Evolutionary conservation across 441 rosid genomes (phyloP).

Genomic region (Aleurites moluccanus): DNA sequence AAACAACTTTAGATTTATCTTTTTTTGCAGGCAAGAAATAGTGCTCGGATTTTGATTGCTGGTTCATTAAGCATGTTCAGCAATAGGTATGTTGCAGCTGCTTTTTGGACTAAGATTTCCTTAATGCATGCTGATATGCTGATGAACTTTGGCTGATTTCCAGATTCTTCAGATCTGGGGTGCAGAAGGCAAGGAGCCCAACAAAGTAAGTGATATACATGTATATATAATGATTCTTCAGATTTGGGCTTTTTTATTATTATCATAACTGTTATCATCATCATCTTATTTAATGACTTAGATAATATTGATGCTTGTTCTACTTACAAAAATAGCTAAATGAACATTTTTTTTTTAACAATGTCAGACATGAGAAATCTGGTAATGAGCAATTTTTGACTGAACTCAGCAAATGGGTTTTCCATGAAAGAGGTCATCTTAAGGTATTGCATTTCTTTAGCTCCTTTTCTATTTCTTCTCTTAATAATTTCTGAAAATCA

Average conservation of each 20-base stretch:
- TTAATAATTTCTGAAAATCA: neutral
- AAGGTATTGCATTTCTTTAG: slow-evolving; percentile 48
- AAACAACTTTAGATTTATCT: neutral
- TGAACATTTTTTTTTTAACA: slow-evolving; percentile 8
- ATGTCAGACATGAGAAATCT: slow-evolving; percentile 63
- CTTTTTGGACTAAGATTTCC: neutral
- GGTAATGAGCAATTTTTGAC: slow-evolving; percentile 81
- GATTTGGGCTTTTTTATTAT: neutral
- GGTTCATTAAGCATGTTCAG: slow-evolving; percentile 78
- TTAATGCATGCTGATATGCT: slow-evolving; percentile 17
- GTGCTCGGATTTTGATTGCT: slow-evolving; percentile 72
- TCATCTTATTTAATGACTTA: neutral
- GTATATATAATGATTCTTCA: no score
- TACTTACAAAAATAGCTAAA: neutral
- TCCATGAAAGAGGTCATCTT: slow-evolving; percentile 88
- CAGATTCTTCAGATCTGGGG: slow-evolving; percentile 69
- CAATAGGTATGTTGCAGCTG: slow-evolving; percentile 46
- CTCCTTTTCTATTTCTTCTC: no score
- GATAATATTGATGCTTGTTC: slow-evolving; percentile 3
- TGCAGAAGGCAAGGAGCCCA: slow-evolving; percentile 63
- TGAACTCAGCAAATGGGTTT: slow-evolving; percentile 88
- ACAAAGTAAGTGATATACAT: slow-evolving; percentile 40
- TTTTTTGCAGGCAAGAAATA: slow-evolving; percentile 75
- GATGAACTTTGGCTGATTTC: neutral
- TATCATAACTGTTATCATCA: neutral